Evolutionary conservation across 352 stramenopile genomes (phyloP).

Genomic region (Phytophthora cactorum): DNA sequence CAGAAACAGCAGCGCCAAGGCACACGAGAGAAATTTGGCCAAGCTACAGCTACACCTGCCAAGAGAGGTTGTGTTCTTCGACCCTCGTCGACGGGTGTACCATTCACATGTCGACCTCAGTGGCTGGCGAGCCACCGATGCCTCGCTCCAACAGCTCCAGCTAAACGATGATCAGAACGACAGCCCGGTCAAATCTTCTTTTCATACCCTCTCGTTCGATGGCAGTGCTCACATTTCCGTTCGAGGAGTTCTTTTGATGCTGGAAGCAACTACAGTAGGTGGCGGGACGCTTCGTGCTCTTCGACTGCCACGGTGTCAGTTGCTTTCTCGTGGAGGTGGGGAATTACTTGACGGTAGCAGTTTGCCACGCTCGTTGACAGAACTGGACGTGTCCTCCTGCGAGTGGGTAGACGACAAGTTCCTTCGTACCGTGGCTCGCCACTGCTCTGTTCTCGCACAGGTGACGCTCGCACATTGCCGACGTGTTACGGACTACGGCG

Average conservation of each 20-base stretch:
- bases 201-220: slow-evolving; percentile 30
- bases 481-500: slow-evolving; percentile 71
- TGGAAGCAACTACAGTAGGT: slow-evolving; percentile 16
- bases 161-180: slow-evolving; percentile 5
- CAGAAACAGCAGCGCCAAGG: slow-evolving; percentile 27
- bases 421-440: slow-evolving; percentile 44
- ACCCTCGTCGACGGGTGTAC: slow-evolving; percentile 38
- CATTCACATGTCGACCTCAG: slow-evolving; percentile 56
- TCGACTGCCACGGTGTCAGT: slow-evolving; percentile 30
- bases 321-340: slow-evolving; percentile 33
- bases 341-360: slow-evolving; percentile 21
- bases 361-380: slow-evolving; percentile 37
- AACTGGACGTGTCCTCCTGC: slow-evolving; percentile 66
- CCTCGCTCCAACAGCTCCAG: slow-evolving; percentile 37
- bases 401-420: slow-evolving; percentile 72
- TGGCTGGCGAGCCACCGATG: slow-evolving; percentile 60
- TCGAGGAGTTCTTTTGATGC: slow-evolving; percentile 26
- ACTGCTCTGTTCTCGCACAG: slow-evolving; percentile 42
- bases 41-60: slow-evolving; percentile 43
- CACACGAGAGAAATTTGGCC: slow-evolving; percentile 29
- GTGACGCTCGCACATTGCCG: slow-evolving; percentile 57
- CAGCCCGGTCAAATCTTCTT: slow-evolving; percentile 21
- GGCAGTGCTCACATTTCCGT: slow-evolving; percentile 29
- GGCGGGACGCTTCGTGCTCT: slow-evolving; percentile 26
- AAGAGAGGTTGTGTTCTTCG: slow-evolving; percentile 47